These are phyloP conservation scores for Fusarium brachygibbosum DNA, from an alignment of 2,329 filamentous ascomycete species.

Conservation along the genomic window DNA sequence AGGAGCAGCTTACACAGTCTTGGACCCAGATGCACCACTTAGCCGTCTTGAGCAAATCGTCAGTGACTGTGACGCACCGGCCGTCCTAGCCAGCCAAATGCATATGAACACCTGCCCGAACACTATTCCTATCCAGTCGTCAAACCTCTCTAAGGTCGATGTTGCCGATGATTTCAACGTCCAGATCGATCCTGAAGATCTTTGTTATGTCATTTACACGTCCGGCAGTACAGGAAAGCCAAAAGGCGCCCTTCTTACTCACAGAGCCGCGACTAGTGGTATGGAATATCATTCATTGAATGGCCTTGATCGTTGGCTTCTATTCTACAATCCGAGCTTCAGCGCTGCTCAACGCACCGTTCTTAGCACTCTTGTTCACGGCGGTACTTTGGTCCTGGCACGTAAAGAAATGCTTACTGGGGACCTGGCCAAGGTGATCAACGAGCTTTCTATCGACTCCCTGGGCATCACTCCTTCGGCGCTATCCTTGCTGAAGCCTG, in stretches of 20 bases:
- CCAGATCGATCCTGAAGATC: background rate
- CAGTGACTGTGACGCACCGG: slow-evolving; percentile 20
- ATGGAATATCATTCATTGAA: slow-evolving; percentile 29
- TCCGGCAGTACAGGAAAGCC: slow-evolving; percentile 44
- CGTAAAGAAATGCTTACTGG: slow-evolving; percentile 26
- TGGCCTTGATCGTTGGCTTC: slow-evolving; percentile 16
- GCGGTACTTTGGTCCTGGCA: slow-evolving; percentile 28
- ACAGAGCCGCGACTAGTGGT: slow-evolving; percentile 26
- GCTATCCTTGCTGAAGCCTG: slow-evolving; percentile 14
- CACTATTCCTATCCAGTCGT: background rate
- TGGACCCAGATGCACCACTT: slow-evolving; percentile 36
- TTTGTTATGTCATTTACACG: slow-evolving; percentile 45
- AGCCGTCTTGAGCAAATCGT: slow-evolving; percentile 37
- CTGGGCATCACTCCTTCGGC: slow-evolving; percentile 43
- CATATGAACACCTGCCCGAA: slow-evolving; percentile 8
- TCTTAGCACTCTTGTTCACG: slow-evolving; percentile 30
- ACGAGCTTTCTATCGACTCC: slow-evolving; percentile 28
- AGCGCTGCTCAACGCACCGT: slow-evolving; percentile 43
- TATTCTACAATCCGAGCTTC: slow-evolving; percentile 45
- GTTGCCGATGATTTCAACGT: background rate
- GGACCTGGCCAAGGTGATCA: slow-evolving; percentile 23
- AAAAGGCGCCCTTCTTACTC: slow-evolving; percentile 38
- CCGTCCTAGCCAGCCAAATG: slow-evolving; percentile 5
- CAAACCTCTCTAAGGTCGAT: accelerated
- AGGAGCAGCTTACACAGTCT: slow-evolving; percentile 37